Conservation (phyloP, 371 early-diverging fungal genomes). For the Gilbertella persicaria region DNA sequence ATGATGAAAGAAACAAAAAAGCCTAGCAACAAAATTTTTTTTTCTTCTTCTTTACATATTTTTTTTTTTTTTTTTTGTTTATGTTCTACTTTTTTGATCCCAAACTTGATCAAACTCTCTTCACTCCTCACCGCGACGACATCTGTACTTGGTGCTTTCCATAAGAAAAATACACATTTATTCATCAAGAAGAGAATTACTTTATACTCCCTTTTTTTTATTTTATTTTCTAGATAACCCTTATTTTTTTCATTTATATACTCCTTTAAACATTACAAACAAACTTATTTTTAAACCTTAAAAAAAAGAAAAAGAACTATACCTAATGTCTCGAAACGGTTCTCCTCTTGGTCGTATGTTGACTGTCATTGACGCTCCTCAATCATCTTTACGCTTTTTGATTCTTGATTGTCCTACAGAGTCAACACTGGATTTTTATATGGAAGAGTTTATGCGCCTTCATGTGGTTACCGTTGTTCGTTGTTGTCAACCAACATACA, state of each 20-base stretch:
- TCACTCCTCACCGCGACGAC: slow-evolving; percentile 11
- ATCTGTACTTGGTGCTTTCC: slow-evolving; percentile 10
- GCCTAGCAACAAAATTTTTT: not conserved
- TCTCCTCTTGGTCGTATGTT: slow-evolving; percentile 37
- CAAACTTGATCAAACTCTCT: slow-evolving; percentile 22
- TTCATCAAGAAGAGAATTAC: too few relatives aligned
- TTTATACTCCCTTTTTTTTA: not conserved
- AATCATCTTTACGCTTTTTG: slow-evolving; percentile 69
- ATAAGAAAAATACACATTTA: not conserved
- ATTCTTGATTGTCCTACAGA: slow-evolving; percentile 93
- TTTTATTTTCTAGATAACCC: not conserved
- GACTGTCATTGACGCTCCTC: slow-evolving; percentile 30
- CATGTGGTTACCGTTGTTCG: slow-evolving; percentile 84
- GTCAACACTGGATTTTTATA: slow-evolving; percentile 77
- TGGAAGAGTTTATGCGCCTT: slow-evolving; percentile 75
- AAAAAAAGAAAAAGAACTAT: not conserved
- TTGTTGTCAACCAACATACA: slow-evolving; percentile 90
- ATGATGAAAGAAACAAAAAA: slow-evolving; percentile 1
- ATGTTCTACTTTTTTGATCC: slow-evolving; percentile 27
- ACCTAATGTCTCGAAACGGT: slow-evolving; percentile 25
- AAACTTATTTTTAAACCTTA: not conserved
- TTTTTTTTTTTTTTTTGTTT: slow-evolving; percentile 12
- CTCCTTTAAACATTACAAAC: too few relatives aligned
- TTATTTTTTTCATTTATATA: not conserved
- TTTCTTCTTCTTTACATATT: slow-evolving; percentile 11